Percentiles rank a stretch among this genome's conserved stretches.
These are phyloP conservation scores for Olyra latifolia DNA, from an alignment of 176 grass and related monocot species.

Conservation along the genomic window DNA sequence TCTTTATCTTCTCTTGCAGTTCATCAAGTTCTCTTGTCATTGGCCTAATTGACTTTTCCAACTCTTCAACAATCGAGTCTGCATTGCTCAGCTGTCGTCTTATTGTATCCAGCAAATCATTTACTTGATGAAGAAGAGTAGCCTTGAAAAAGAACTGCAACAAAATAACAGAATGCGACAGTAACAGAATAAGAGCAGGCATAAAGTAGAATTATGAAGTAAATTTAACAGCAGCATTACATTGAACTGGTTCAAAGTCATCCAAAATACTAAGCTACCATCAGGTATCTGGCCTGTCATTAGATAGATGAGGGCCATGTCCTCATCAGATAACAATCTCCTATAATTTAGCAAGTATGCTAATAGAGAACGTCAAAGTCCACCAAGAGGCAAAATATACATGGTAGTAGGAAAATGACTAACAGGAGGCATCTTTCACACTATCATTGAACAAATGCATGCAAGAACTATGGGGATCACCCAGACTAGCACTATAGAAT, in stretches of 20 bases:
- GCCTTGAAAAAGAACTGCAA: constrained; percentile 95
- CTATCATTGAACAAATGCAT: neutral
- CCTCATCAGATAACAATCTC: neutral
- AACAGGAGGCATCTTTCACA: neutral
- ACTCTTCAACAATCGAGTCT: constrained; percentile 57
- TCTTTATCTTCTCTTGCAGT: constrained; percentile 81
- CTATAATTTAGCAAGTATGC: neutral
- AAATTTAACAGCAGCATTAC: constrained; percentile 10
- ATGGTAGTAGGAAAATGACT: constrained; percentile 3
- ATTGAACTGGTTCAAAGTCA: neutral
- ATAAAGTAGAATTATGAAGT: constrained; percentile 17
- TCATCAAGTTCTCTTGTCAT: constrained; percentile 70
- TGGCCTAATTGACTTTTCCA: constrained; percentile 72
- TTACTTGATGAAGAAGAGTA: constrained; percentile 96
- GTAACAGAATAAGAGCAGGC: constrained; percentile 5
- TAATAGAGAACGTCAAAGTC: neutral
- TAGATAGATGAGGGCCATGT: neutral
- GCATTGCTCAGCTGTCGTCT: constrained; percentile 49
- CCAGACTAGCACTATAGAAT: neutral
- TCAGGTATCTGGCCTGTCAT: constrained; percentile 11
- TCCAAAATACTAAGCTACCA: constrained; percentile 9
- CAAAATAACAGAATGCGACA: constrained; percentile 21
- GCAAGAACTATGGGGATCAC: neutral
- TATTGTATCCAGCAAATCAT: constrained; percentile 68
- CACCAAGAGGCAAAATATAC: neutral